phyloP scores from a whole-genome alignment of 2,329 filamentous ascomycete species.

The Apiospora saccharicola region DNA sequence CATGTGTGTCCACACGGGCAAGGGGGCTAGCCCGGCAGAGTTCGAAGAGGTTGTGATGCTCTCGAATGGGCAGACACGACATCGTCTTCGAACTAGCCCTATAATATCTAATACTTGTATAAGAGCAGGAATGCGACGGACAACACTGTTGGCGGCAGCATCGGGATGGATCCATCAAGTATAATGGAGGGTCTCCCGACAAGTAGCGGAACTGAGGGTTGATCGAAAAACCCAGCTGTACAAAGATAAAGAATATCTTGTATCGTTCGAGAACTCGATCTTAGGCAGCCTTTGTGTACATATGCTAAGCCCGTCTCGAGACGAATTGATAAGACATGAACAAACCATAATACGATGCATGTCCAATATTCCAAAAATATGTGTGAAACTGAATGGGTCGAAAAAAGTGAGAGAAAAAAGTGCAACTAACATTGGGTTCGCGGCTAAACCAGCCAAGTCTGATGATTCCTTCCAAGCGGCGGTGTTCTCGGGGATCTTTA shows the following conservation, averaged over 20 bases:
- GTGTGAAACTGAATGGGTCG: not conserved
- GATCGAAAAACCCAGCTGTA: slow-evolving; percentile 30
- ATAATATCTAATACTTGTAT: slow-evolving; percentile 53
- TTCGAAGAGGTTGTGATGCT: slow-evolving; percentile 28
- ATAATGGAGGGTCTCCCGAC: slow-evolving; percentile 2
- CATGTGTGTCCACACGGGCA: slow-evolving; percentile 17
- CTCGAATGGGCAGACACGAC: slow-evolving; percentile 25
- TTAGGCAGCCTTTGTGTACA: slow-evolving; percentile 25
- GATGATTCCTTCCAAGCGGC: not conserved
- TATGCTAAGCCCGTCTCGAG: slow-evolving; percentile 13
- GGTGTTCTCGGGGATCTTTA: not conserved
- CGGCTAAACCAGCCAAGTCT: too few relatives aligned
- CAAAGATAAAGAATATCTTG: slow-evolving; percentile 42
- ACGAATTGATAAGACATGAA: slow-evolving; percentile 21
- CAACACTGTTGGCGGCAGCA: slow-evolving; percentile 20
- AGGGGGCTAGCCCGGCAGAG: slow-evolving; percentile 24
- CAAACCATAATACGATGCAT: not conserved
- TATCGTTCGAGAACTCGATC: slow-evolving; percentile 38
- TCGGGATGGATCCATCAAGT: slow-evolving; percentile 20
- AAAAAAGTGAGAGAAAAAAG: not conserved
- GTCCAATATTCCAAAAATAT: not conserved
- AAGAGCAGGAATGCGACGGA: slow-evolving; percentile 39
- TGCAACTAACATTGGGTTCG: not conserved
- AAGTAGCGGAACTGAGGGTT: slow-evolving; percentile 21
- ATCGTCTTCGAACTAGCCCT: slow-evolving; percentile 40